Evolutionary conservation across 192 early-diverging fungal genomes (phyloP).

Genomic region (Linnemannia hyalina): DNA sequence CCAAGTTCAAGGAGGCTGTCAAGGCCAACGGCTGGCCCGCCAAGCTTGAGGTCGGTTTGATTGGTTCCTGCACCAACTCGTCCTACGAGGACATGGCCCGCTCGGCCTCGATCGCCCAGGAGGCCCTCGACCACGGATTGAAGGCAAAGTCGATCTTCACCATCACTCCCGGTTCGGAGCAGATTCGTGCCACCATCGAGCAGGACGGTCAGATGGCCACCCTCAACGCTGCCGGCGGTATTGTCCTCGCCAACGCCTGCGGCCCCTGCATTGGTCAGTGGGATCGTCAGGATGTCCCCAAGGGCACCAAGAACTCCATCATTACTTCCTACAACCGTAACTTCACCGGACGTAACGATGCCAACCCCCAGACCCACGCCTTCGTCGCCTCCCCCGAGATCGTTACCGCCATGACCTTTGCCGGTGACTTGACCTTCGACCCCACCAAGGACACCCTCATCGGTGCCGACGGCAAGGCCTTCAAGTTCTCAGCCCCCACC

Average conservation of each 20-base stretch:
- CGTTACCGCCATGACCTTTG: constrained; percentile 96
- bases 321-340: constrained; percentile 99
- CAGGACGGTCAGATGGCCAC: constrained; percentile 88
- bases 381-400: constrained; percentile 96
- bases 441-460: constrained; percentile 91
- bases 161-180: constrained; percentile 97
- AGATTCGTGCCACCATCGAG: constrained; percentile 96
- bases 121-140: constrained; percentile 85
- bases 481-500: constrained; percentile 90
- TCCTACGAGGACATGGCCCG: constrained; percentile 98
- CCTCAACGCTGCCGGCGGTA: constrained; percentile 84
- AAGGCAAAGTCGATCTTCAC: constrained; percentile 88
- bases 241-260: constrained; percentile 97
- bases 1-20: constrained; percentile 92
- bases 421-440: constrained; percentile 95
- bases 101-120: constrained; percentile 87
- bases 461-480: constrained; percentile 91
- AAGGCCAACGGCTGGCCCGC: constrained; percentile 89
- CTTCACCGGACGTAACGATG: constrained; percentile 99
- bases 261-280: constrained; percentile 99
- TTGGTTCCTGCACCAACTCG: constrained; percentile 99
- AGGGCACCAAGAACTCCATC: constrained; percentile 98
- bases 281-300: constrained; percentile 97
- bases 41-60: constrained; percentile 91
- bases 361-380: constrained; percentile 96